phyloP scores from a whole-genome alignment of 2,329 filamentous ascomycete genomes.

The Fulvia fulva region DNA sequence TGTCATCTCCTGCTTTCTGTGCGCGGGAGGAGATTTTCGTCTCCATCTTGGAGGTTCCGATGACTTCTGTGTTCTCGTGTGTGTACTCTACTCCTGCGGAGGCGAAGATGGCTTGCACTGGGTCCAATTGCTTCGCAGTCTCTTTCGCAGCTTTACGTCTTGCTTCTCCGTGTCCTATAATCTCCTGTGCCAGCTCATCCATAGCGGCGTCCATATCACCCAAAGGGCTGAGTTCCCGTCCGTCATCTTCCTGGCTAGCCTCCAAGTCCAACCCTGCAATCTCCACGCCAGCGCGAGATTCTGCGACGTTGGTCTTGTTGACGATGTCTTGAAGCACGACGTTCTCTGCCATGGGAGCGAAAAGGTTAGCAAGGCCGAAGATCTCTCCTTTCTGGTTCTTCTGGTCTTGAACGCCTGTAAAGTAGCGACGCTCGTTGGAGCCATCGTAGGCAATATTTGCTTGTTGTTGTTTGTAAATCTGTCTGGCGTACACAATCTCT shows the following conservation, averaged over 20 bases:
- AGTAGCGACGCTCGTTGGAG: constrained; percentile 87
- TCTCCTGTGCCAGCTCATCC: constrained; percentile 65
- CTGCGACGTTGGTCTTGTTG: constrained; percentile 96
- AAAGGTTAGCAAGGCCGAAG: constrained; percentile 83
- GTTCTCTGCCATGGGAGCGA: constrained; percentile 74
- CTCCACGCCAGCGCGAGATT: constrained; percentile 78
- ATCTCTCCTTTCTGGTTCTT: constrained; percentile 83
- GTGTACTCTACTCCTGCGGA: constrained; percentile 90
- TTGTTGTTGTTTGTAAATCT: constrained; percentile 99
- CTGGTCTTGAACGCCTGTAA: constrained; percentile 86
- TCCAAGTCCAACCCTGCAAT: constrained; percentile 77
- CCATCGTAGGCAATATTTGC: constrained; percentile 96
- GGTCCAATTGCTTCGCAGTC: constrained; percentile 54
- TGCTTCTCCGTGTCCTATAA: constrained; percentile 39
- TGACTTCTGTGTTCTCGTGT: constrained; percentile 92
- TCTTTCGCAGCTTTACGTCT: constrained; percentile 37
- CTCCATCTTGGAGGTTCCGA: constrained; percentile 90
- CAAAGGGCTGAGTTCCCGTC: constrained; percentile 31
- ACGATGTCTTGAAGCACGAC: constrained; percentile 90
- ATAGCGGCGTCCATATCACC: constrained; percentile 61
- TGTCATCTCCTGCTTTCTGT: constrained; percentile 54
- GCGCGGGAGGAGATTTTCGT: constrained; percentile 75
- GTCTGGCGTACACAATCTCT: constrained; percentile 92
- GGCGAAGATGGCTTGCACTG: constrained; percentile 82
- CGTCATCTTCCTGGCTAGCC: constrained; percentile 53